A percentile compares a stretch with the other conserved stretches of the same genome.
These are phyloP conservation scores for Aspergillus ostianus DNA, from an alignment of 495 filamentous ascomycete species.

Conservation along the genomic window DNA sequence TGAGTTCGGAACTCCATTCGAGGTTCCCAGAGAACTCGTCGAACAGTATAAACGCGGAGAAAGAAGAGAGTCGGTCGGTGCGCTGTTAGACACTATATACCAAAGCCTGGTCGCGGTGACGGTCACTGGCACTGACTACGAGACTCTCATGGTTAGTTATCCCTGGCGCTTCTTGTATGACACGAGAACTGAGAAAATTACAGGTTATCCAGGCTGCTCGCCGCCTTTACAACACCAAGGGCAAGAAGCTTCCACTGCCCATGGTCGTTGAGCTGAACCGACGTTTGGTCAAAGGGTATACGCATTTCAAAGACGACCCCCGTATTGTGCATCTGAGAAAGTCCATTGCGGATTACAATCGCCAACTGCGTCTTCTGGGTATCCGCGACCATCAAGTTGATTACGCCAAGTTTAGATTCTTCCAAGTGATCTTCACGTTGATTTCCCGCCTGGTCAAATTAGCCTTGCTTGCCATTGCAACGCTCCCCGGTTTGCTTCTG, in stretches of 20 bases:
- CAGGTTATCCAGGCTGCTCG: constrained; percentile 89
- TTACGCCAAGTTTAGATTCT: constrained; percentile 79
- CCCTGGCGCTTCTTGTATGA: neutral
- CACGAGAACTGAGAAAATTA: constrained; percentile 26
- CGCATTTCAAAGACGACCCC: constrained; percentile 86
- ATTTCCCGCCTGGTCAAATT: constrained; percentile 80
- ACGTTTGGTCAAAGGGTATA: constrained; percentile 87
- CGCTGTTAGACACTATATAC: constrained; percentile 82
- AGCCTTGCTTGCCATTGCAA: constrained; percentile 69
- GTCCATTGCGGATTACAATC: constrained; percentile 83
- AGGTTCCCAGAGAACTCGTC: constrained; percentile 77
- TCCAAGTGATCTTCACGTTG: constrained; percentile 71
- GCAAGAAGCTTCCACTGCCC: constrained; percentile 90
- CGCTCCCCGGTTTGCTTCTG: constrained; percentile 81
- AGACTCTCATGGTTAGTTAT: constrained; percentile 81
- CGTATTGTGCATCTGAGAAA: constrained; percentile 77
- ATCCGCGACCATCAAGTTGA: constrained; percentile 95
- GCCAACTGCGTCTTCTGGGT: constrained; percentile 77
- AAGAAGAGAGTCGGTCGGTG: constrained; percentile 77
- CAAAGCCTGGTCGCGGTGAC: constrained; percentile 84
- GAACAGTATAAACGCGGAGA: constrained; percentile 80
- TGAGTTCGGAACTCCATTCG: constrained; percentile 88
- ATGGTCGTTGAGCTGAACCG: constrained; percentile 96
- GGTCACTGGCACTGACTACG: constrained; percentile 90
- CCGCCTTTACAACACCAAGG: constrained; percentile 87